Conservation (phyloP, 164 flowering plant species). For the Warburgia ugandensis region DNA sequence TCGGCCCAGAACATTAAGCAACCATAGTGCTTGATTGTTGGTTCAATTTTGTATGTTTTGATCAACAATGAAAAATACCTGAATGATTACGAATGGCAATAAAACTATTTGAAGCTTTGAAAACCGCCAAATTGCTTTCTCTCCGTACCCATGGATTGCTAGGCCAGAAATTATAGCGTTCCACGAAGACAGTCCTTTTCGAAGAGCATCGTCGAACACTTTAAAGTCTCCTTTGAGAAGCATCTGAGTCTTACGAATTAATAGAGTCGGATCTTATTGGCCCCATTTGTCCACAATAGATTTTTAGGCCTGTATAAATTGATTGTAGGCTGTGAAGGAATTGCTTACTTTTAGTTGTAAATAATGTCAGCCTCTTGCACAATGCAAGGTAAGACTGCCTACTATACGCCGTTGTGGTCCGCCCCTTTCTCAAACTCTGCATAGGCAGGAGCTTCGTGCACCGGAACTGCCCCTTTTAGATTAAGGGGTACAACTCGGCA, state of each 20-base stretch:
- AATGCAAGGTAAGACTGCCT: too few species aligned
- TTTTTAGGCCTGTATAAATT: too few species aligned
- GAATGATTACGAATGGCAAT: slow-evolving; percentile 54
- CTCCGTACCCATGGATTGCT: slow-evolving; percentile 49
- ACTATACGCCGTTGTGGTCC: too few species aligned
- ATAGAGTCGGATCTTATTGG: too few species aligned
- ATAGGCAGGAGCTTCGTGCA: too few species aligned
- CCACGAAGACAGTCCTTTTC: slow-evolving; percentile 57
- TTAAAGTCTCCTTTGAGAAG: slow-evolving; percentile 33
- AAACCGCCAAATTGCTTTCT: slow-evolving; percentile 47
- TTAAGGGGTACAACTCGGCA: too few species aligned
- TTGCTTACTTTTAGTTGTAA: too few species aligned
- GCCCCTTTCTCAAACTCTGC: too few species aligned
- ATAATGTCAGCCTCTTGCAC: too few species aligned
- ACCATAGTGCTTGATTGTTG: slow-evolving; percentile 57
- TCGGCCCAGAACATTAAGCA: slow-evolving; percentile 56
- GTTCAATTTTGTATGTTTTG: slow-evolving; percentile 35
- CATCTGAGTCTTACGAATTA: too few species aligned
- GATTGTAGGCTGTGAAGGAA: too few species aligned
- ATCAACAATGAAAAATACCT: slow-evolving; percentile 48
- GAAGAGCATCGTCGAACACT: slow-evolving; percentile 31
- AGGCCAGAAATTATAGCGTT: slow-evolving; percentile 71
- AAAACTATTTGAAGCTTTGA: slow-evolving; percentile 48
- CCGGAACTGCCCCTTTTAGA: too few species aligned
- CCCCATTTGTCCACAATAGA: slow-evolving; percentile 71